These are phyloP conservation scores for Wallacemonas sp. DNA, from an alignment of 208 protist species.

Conservation along the genomic window DNA sequence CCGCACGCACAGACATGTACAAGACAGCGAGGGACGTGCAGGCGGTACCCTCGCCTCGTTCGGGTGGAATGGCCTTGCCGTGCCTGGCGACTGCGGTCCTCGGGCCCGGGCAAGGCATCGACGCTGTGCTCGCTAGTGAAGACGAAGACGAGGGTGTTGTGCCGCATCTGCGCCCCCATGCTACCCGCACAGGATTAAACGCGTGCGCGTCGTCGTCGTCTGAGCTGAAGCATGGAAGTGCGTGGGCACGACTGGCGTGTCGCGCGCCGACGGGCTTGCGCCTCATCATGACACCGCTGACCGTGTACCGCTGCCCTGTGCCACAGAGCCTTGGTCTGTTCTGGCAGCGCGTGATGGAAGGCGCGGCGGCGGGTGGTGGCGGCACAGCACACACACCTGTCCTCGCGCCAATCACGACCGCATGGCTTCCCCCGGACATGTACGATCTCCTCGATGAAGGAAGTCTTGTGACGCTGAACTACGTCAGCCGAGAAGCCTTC, in stretches of 20 bases:
- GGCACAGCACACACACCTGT: too few relatives aligned
- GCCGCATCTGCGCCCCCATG: too few relatives aligned
- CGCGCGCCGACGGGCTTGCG: neutral
- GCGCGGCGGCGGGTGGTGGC: too few relatives aligned
- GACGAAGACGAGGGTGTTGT: too few relatives aligned
- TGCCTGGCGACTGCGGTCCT: neutral
- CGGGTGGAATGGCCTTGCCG: neutral
- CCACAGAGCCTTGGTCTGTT: neutral
- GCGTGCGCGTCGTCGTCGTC: neutral
- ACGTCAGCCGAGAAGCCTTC: conserved; percentile 53
- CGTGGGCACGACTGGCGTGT: neutral
- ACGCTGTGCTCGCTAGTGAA: conserved; percentile 11
- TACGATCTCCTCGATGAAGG: conserved; percentile 56
- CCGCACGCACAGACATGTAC: conserved; percentile 14
- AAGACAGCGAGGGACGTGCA: too few relatives aligned
- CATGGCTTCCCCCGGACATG: conserved; percentile 32
- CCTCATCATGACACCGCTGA: neutral
- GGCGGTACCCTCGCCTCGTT: too few relatives aligned
- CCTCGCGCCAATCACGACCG: neutral
- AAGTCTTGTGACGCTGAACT: conserved; percentile 54
- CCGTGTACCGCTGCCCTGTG: neutral
- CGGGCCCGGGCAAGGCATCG: conserved; percentile 9
- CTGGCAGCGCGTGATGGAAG: neutral
- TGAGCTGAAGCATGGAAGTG: neutral
- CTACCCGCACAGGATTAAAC: too few relatives aligned